Percentiles rank a stretch among this genome's conserved stretches.
These are phyloP conservation scores for Platanus orientalis DNA, from an alignment of 164 flowering plant species.

Conservation along the genomic window DNA sequence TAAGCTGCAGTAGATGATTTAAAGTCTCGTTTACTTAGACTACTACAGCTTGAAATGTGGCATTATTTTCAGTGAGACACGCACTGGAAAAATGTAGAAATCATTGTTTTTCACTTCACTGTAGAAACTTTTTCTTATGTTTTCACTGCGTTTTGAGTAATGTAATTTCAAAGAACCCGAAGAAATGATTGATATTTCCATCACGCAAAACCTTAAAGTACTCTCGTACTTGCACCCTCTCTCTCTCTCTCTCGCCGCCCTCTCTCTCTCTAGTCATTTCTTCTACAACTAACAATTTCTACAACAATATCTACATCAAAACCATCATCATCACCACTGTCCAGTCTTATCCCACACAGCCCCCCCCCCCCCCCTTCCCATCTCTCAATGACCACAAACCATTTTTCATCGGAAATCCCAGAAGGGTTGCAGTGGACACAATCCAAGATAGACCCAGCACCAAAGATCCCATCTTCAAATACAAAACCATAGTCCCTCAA, in stretches of 20 bases:
- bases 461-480: constrained; percentile 8
- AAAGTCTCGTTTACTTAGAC: too few relatives aligned
- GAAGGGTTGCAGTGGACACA: constrained; percentile 26
- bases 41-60: too few relatives aligned
- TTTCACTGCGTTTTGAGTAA: neutral
- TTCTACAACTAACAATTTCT: too few relatives aligned
- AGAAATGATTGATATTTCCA: constrained; percentile 35
- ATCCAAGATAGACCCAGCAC: constrained; percentile 16
- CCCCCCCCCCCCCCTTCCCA: neutral
- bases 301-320: too few relatives aligned
- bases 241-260: constrained; percentile 19
- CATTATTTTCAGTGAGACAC: too few relatives aligned
- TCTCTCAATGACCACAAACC: constrained; percentile 30
- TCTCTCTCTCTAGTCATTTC: constrained; percentile 1
- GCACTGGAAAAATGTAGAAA: too few relatives aligned
- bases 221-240: constrained; percentile 25
- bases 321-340: too few relatives aligned
- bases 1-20: too few relatives aligned
- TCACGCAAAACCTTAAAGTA: constrained; percentile 50
- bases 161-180: neutral
- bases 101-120: neutral
- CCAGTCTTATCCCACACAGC: too few relatives aligned
- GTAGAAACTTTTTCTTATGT: neutral
- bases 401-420: constrained; percentile 23
- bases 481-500: constrained; percentile 7